Evolutionary conservation across 148 eudicot species (phyloP).

Genomic region (Rhododendron ferrugineum): DNA sequence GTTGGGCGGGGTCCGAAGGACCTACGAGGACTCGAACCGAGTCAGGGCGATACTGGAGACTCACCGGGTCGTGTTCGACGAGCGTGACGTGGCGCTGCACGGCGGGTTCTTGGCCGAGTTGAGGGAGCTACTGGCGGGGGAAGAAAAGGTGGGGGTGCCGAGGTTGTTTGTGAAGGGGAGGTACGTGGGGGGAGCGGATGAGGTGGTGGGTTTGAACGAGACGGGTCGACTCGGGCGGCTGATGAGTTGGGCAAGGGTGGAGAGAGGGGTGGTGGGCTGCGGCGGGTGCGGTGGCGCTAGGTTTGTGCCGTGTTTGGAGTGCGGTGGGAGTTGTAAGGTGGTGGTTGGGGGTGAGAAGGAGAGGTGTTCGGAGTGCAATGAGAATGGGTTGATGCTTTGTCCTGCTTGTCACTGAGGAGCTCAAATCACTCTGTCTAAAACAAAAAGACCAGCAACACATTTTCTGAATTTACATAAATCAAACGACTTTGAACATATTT

Average conservation of each 20-base stretch:
- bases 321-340: slow-evolving; percentile 88
- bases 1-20: slow-evolving; percentile 74
- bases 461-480: too few species aligned
- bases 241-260: slow-evolving; percentile 59
- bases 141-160: slow-evolving; percentile 40
- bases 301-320: slow-evolving; percentile 82
- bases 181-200: slow-evolving; percentile 77
- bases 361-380: slow-evolving; percentile 81
- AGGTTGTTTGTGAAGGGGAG: slow-evolving; percentile 83
- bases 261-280: slow-evolving; percentile 77
- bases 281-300: slow-evolving; percentile 90
- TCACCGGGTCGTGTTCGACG: slow-evolving; percentile 74
- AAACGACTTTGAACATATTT: neutral
- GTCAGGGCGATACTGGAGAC: slow-evolving; percentile 61
- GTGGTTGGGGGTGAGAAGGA: slow-evolving; percentile 41
- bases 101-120: slow-evolving; percentile 55
- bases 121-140: slow-evolving; percentile 43
- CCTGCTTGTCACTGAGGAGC: slow-evolving; percentile 37
- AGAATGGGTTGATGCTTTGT: slow-evolving; percentile 83
- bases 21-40: slow-evolving; percentile 74
- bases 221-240: slow-evolving; percentile 63
- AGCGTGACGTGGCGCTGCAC: slow-evolving; percentile 79
- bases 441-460: too few species aligned
- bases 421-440: too few species aligned
- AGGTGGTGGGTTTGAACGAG: slow-evolving; percentile 80